A percentile compares a stretch with the other conserved stretches of the same genome.
phyloP scores from a whole-genome alignment of 129 eudicot species.

The Lonicera japonica region DNA sequence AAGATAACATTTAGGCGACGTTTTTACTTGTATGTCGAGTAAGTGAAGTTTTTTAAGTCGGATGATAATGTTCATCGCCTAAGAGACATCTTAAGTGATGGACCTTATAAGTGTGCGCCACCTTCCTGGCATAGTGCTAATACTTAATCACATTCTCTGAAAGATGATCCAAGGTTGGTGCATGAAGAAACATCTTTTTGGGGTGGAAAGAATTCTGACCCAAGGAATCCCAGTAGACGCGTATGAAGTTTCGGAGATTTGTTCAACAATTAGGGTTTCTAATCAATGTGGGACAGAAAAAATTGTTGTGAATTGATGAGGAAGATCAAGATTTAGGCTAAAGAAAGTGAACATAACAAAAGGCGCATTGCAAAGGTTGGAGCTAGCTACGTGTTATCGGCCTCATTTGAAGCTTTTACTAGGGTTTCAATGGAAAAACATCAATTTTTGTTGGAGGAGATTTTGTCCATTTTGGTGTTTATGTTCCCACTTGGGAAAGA shows the following conservation, averaged over 20 bases:
- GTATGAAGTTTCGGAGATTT: conserved; percentile 38
- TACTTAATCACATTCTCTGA: conserved; percentile 72
- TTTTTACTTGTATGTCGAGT: too few relatives aligned
- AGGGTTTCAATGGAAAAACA: conserved; percentile 26
- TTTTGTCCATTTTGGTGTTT: conserved; percentile 49
- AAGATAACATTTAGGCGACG: too few relatives aligned
- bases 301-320: conserved; percentile 41
- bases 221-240: conserved; percentile 61
- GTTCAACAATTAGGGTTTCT: conserved; percentile 21
- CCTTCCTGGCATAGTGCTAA: too few relatives aligned
- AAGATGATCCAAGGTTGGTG: conserved; percentile 97
- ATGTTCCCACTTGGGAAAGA: conserved; percentile 53
- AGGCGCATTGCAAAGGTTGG: conserved; percentile 50
- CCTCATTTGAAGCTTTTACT: conserved; percentile 50
- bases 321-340: conserved; percentile 46
- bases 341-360: conserved; percentile 70
- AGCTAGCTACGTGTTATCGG: conserved; percentile 38
- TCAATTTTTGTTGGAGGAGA: conserved; percentile 30
- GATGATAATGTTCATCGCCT: too few relatives aligned
- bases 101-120: too few relatives aligned
- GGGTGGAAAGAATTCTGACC: conserved; percentile 80
- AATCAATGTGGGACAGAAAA: conserved; percentile 26
- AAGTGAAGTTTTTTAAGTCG: too few relatives aligned
- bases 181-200: conserved; percentile 49
- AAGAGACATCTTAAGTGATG: too few relatives aligned